Evolutionary conservation across 768 basidiomycete genomes (phyloP).

Genomic region (Lactarius sanguifluus): DNA sequence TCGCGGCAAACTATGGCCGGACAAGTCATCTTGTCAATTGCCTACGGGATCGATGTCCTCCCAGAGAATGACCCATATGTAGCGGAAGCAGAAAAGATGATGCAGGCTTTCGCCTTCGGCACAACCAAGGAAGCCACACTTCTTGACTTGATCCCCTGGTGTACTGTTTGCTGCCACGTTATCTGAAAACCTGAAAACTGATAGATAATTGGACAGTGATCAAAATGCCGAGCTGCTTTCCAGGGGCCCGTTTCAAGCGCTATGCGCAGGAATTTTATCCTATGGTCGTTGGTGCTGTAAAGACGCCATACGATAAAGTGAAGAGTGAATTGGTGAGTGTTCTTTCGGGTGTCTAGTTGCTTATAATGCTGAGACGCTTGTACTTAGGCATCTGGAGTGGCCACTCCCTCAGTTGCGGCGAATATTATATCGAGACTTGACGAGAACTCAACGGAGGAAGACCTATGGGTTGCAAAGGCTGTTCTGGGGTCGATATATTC

Average conservation of each 20-base stretch:
- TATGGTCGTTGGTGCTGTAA: neutral
- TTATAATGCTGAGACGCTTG: too few relatives aligned
- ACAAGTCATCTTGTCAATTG: neutral
- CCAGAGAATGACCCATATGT: constrained; percentile 3
- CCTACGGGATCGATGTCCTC: neutral
- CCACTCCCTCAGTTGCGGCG: neutral
- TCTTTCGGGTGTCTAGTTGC: too few relatives aligned
- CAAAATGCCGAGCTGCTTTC: neutral
- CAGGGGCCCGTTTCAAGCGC: neutral
- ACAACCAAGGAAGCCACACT: neutral
- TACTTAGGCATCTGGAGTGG: neutral
- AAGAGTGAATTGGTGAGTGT: neutral
- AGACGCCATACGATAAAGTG: neutral
- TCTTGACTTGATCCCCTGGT: neutral
- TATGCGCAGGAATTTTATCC: neutral
- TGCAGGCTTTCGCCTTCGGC: neutral
- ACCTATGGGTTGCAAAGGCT: neutral
- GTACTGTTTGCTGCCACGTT: neutral
- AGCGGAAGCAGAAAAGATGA: neutral
- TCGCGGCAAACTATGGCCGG: too few relatives aligned
- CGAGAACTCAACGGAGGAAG: neutral
- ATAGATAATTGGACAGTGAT: neutral
- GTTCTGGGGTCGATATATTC: neutral
- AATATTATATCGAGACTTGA: neutral
- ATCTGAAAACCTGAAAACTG: neutral